Conservation (phyloP, 2,329 filamentous ascomycete genomes). For the Phyllosticta paracitricarpa region DNA sequence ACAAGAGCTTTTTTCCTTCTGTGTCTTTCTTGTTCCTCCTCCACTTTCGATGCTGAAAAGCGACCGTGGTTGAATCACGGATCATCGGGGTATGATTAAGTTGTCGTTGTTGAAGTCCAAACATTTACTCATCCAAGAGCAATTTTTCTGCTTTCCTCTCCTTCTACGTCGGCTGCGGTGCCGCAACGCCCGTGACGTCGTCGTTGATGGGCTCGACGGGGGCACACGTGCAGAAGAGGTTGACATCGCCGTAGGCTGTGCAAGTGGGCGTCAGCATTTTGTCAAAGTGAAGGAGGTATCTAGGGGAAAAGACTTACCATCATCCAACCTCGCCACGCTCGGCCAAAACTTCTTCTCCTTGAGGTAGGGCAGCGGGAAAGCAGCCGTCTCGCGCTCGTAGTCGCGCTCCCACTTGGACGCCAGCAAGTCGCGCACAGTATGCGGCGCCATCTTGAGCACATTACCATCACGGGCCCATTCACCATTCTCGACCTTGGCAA, state of each 20-base stretch:
- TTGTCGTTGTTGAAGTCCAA: neutral
- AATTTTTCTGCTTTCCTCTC: neutral
- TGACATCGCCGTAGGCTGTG: conserved; percentile 75
- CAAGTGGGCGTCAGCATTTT: neutral
- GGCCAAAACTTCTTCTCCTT: conserved; percentile 99
- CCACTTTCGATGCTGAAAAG: neutral
- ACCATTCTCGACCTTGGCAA: conserved; percentile 72
- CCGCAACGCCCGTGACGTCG: conserved; percentile 24
- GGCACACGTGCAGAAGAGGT: conserved; percentile 90
- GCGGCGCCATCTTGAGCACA: conserved; percentile 80
- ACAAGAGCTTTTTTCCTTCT: too few species aligned
- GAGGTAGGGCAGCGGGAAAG: conserved; percentile 73
- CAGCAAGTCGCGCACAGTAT: conserved; percentile 73
- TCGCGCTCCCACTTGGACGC: conserved; percentile 68
- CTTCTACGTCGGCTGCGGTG: conserved; percentile 22
- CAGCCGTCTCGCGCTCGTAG: conserved; percentile 73
- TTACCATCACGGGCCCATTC: conserved; percentile 65
- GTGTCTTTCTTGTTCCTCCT: too few species aligned
- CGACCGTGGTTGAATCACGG: neutral
- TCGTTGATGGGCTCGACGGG: conserved; percentile 50
- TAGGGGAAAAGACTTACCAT: conserved; percentile 50
- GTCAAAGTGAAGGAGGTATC: conserved; percentile 19
- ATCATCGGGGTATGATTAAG: neutral
- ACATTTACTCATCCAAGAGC: neutral
- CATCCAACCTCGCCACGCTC: conserved; percentile 73